Percentiles rank a stretch among this genome's conserved stretches.
Evolutionary conservation across 2,329 filamentous ascomycete species (phyloP).

Genomic region (Rutstroemia sp.): DNA sequence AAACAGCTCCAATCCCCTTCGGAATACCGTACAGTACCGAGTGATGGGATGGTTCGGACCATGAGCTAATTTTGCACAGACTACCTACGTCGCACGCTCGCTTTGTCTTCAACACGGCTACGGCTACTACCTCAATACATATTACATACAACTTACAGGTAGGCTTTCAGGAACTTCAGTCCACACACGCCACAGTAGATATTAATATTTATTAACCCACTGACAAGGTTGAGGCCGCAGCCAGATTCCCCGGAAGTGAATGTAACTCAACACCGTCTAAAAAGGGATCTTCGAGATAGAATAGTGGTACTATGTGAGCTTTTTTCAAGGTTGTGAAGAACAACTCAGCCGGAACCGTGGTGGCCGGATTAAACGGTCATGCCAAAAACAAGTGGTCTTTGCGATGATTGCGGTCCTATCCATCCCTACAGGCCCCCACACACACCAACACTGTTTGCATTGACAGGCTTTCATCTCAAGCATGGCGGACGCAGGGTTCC

Average conservation of each 20-base stretch:
- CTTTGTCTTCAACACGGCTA: not conserved
- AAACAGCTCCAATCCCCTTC: not conserved
- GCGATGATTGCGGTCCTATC: constrained; percentile 5
- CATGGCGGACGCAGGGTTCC: constrained; percentile 17
- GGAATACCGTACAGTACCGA: not conserved
- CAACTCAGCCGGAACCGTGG: not conserved
- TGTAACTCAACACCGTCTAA: not conserved
- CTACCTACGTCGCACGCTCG: not conserved
- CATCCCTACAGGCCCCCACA: constrained; percentile 10
- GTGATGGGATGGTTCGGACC: not conserved
- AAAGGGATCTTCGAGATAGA: not conserved
- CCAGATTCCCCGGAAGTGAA: not conserved
- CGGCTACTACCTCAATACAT: not conserved
- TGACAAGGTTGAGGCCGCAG: not conserved
- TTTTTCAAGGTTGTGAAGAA: not conserved
- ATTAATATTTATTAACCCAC: not conserved
- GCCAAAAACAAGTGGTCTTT: constrained; percentile 3
- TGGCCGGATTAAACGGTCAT: not conserved
- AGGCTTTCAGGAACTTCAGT: too few species aligned
- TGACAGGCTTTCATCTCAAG: constrained; percentile 15
- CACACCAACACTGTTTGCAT: constrained; percentile 3
- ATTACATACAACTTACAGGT: too few species aligned
- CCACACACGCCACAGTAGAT: not conserved
- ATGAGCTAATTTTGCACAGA: not conserved
- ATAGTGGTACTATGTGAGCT: not conserved